phyloP scores from a whole-genome alignment of 2,329 filamentous ascomycete genomes.

The Bipolaris sorokiniana region DNA sequence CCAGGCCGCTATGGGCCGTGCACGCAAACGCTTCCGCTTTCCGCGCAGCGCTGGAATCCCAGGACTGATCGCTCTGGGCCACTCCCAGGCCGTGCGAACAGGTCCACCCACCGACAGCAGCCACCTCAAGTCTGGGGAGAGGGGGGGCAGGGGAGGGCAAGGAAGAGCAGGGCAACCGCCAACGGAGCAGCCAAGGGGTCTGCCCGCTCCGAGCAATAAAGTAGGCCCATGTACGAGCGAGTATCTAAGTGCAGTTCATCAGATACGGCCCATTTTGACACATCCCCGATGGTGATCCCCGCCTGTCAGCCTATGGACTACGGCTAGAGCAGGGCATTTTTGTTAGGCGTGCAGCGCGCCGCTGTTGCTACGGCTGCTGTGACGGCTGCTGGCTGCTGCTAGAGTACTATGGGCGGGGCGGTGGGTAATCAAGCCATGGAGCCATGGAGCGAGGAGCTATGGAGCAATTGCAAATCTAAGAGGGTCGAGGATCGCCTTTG shows the following conservation, averaged over 20 bases:
- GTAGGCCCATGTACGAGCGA: too few species aligned
- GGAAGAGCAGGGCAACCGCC: too few species aligned
- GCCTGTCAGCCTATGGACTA: conserved; percentile 27
- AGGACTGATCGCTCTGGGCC: conserved; percentile 19
- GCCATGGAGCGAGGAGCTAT: conserved; percentile 10
- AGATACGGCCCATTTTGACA: conserved; percentile 23
- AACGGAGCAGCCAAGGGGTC: conserved; percentile 13
- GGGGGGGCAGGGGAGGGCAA: neutral
- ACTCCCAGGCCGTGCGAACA: conserved; percentile 22
- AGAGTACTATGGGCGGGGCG: too few species aligned
- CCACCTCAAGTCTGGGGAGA: conserved; percentile 23
- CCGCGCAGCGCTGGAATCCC: conserved; percentile 34
- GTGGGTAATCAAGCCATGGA: too few species aligned
- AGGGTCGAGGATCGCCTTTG: conserved; percentile 41
- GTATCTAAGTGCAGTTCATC: too few species aligned
- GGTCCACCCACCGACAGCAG: conserved; percentile 26
- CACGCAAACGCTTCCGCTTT: conserved; percentile 44
- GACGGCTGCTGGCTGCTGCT: too few species aligned
- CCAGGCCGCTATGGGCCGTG: conserved; percentile 34
- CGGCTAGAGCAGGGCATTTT: neutral
- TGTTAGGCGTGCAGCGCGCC: conserved; percentile 14
- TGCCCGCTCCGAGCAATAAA: conserved; percentile 15
- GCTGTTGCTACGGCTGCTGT: too few species aligned
- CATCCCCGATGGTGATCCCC: conserved; percentile 42
- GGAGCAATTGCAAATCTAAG: conserved; percentile 19